Conservation (phyloP, 192 early-diverging fungal species). For the Piromyces sp. region DNA sequence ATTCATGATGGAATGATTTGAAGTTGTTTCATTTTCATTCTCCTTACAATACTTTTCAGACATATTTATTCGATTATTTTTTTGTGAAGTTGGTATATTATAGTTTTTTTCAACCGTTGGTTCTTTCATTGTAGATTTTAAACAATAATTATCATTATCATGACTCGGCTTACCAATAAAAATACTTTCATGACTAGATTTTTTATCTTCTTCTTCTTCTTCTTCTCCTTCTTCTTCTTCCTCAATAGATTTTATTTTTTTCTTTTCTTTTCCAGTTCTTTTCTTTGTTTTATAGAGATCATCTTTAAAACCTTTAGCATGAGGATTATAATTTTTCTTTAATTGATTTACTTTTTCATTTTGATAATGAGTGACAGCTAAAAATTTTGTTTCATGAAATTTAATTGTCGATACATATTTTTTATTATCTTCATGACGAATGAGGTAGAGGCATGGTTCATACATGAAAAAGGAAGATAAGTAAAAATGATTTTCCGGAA, state of each 20-base stretch:
- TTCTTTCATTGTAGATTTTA: too few species aligned
- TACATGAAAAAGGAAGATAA: slow-evolving; percentile 29
- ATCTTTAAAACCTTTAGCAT: slow-evolving; percentile 40
- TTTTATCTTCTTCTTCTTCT: neutral
- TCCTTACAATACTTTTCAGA: neutral
- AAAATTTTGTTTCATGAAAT: slow-evolving; percentile 26
- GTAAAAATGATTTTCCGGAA: slow-evolving; percentile 16
- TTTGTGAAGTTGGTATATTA: neutral
- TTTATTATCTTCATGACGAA: slow-evolving; percentile 6
- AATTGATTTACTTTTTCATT: slow-evolving; percentile 29
- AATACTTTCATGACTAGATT: too few species aligned
- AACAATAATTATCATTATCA: too few species aligned
- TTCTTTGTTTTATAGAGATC: slow-evolving; percentile 8
- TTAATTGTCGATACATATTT: slow-evolving; percentile 5
- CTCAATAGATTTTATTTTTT: neutral
- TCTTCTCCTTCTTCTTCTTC: neutral
- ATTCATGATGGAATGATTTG: neutral
- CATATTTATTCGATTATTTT: neutral
- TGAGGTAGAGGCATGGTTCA: slow-evolving; percentile 27
- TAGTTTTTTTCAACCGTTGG: too few species aligned
- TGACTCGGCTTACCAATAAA: too few species aligned
- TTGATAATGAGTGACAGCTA: slow-evolving; percentile 47
- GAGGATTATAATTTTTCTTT: slow-evolving; percentile 37
- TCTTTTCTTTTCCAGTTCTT: neutral
- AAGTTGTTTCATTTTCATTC: neutral